Base-by-base conservation (phyloP, 2,329 filamentous ascomycete genomes). In the Zarea fungicola region DNA sequence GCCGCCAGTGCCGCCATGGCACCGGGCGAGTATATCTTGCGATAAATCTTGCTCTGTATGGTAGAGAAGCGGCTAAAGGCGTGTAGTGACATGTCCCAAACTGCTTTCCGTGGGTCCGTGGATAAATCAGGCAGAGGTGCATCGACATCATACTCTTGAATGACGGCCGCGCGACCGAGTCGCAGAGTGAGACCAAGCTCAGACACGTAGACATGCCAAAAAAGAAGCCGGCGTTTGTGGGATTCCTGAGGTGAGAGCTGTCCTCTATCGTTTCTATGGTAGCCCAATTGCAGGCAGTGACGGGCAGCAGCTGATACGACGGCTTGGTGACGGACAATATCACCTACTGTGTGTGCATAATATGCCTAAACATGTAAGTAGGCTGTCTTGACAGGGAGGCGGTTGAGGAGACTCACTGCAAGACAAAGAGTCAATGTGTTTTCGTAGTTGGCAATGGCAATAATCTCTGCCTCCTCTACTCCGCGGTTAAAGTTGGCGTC, bases 181-280 rank as follows among this genome's bases (percentile, higher is more conserved):
- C 51, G 42, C 7, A 57, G 52, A 4, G 53, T 51, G 1, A 57
- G 37, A 4, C 54, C 44, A 6, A 49, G 42, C 9, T 56, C 54
- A 3, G 54, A 52, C 9, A 55, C 50, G 37, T 55, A 57, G 16
- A 56, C 43, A 32, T 56, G 54, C 55, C 55, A 57, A 28, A 57
- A 57, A 4, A 57, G 34, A 1, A 49, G 46, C 5, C 54, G 45
- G 23, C 45, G 51, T 16, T 46, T 43, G 14, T 52, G 42, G 1
- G 54, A 44, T 29, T 53, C 46, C 2, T 52, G 32, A 9, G 45
- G 29, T 1, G 51, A 23, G 9, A 55, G 10, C 5, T 52, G 39
- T 2, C 36, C 48, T 6, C 52, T 29, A 23, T 48, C 52, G 22
- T 52, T 46, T n/a, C 55, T 35, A 16, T 57, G 50, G n/a, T 57